These are phyloP conservation scores for Morella rubra DNA, from an alignment of 306 rosid genomes.

Conservation along the genomic window DNA sequence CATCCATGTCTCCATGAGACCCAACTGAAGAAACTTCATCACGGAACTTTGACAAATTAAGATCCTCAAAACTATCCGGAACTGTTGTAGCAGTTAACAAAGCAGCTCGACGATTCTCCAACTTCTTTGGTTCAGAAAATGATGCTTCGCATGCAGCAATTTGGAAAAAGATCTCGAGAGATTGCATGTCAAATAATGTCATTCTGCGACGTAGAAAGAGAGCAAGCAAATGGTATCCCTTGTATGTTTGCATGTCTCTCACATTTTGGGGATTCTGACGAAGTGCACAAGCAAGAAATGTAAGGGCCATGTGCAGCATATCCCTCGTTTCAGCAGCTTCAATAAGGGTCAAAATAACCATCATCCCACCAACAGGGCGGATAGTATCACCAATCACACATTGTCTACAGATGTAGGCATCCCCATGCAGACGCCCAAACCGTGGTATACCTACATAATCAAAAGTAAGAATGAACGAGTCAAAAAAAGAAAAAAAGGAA, in stretches of 20 bases:
- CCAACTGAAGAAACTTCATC: slow-evolving; percentile 89
- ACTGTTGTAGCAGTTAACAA: slow-evolving; percentile 57
- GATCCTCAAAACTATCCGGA: slow-evolving; percentile 77
- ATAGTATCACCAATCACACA: slow-evolving; percentile 85
- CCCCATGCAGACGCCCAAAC: slow-evolving; percentile 95
- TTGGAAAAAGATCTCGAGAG: slow-evolving; percentile 92
- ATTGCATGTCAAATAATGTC: slow-evolving; percentile 96
- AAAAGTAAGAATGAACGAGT: slow-evolving; percentile 26
- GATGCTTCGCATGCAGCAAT: slow-evolving; percentile 99
- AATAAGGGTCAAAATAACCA: slow-evolving; percentile 82
- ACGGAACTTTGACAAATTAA: slow-evolving; percentile 68
- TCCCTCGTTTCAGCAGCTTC: slow-evolving; percentile 98
- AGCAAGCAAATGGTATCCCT: slow-evolving; percentile 97
- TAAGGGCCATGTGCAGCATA: slow-evolving; percentile 95
- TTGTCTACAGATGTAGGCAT: slow-evolving; percentile 76
- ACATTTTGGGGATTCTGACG: slow-evolving; percentile 94
- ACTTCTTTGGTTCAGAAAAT: slow-evolving; percentile 91
- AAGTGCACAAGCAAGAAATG: slow-evolving; percentile 79
- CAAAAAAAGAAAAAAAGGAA: slow-evolving; percentile 11
- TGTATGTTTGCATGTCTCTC: slow-evolving; percentile 85
- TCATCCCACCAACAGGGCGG: slow-evolving; percentile 88
- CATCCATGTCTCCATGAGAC: slow-evolving; percentile 92
- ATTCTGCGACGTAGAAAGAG: slow-evolving; percentile 87
- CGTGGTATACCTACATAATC: slow-evolving; percentile 89
- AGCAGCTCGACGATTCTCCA: slow-evolving; percentile 48